A percentile compares a stretch with the other conserved stretches of the same genome.
These are phyloP conservation scores for Leccinum incarnatum DNA, from an alignment of 768 basidiomycete species.

Conservation along the genomic window DNA sequence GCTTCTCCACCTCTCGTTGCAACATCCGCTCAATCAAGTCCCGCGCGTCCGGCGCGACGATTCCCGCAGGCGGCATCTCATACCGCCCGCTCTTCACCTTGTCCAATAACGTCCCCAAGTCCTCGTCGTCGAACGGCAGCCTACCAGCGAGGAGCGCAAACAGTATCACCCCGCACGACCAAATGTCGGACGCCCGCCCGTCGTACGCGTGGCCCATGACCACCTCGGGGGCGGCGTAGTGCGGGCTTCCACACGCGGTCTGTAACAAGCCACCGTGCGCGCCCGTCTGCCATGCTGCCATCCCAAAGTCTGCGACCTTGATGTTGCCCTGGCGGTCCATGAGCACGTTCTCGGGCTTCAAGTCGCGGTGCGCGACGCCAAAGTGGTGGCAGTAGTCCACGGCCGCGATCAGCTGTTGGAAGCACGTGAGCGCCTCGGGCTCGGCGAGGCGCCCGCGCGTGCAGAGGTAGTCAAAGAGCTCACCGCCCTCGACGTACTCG, in stretches of 20 bases:
- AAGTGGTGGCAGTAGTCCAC: conserved; percentile 94
- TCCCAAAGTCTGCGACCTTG: conserved; percentile 33
- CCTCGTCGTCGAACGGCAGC: conserved; percentile 93
- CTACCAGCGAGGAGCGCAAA: conserved; percentile 83
- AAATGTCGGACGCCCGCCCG: conserved; percentile 88
- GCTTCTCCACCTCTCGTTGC: conserved; percentile 62
- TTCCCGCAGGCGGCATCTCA: conserved; percentile 60
- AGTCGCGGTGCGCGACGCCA: conserved; percentile 90
- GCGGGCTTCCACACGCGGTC: conserved; percentile 92
- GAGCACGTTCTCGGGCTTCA: conserved; percentile 93
- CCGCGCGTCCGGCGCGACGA: conserved; percentile 63
- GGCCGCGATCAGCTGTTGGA: conserved; percentile 90
- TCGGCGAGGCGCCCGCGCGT: conserved; percentile 67
- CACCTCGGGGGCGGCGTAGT: conserved; percentile 94
- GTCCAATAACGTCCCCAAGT: conserved; percentile 70
- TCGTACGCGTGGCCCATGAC: conserved; percentile 80
- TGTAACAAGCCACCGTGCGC: conserved; percentile 52
- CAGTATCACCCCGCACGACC: conserved; percentile 95
- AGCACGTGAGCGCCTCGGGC: conserved; percentile 77
- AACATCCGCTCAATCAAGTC: conserved; percentile 83
- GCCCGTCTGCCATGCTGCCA: not conserved
- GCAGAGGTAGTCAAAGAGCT: conserved; percentile 91
- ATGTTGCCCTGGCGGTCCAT: conserved; percentile 81
- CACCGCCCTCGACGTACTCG: conserved; percentile 93
- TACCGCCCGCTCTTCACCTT: conserved; percentile 76